These are phyloP conservation scores for Xerocomus potaroensis DNA, from an alignment of 768 basidiomycete genomes.

Conservation along the genomic window DNA sequence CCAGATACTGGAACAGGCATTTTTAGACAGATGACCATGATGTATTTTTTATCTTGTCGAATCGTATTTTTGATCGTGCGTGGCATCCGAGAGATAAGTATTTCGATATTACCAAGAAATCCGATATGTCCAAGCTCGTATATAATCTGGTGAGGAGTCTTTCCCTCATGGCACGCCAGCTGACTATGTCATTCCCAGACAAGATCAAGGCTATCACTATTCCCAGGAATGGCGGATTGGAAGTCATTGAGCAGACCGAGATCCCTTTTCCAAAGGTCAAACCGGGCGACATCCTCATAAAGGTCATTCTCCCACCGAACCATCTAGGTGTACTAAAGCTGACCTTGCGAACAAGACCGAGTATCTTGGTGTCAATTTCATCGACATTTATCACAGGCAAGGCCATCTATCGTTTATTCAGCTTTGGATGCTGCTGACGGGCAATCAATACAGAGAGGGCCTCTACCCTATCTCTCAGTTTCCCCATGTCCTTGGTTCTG, in stretches of 20 bases:
- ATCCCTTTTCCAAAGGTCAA: slow-evolving; percentile 65
- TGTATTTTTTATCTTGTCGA: too few species aligned
- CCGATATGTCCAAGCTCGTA: too few species aligned
- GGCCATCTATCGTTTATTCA: slow-evolving; percentile 8
- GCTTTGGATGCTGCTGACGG: background rate
- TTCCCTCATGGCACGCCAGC: background rate
- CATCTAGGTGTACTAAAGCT: background rate
- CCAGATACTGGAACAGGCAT: slow-evolving; percentile 42
- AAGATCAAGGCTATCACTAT: slow-evolving; percentile 72
- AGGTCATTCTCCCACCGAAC: slow-evolving; percentile 19
- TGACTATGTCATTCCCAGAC: slow-evolving; percentile 51
- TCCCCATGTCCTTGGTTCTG: slow-evolving; percentile 71
- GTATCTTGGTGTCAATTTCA: slow-evolving; percentile 83
- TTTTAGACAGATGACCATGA: slow-evolving; percentile 11
- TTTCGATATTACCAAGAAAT: too few species aligned
- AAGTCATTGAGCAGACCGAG: slow-evolving; percentile 65
- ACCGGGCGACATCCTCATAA: slow-evolving; percentile 53
- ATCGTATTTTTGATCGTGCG: too few species aligned
- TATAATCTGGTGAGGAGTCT: background rate
- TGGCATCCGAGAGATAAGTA: too few species aligned
- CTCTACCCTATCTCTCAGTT: slow-evolving; percentile 55
- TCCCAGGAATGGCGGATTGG: slow-evolving; percentile 66
- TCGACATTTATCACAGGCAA: slow-evolving; percentile 78
- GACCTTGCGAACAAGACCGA: slow-evolving; percentile 45
- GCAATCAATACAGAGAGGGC: slow-evolving; percentile 45